phyloP scores from a whole-genome alignment of 2,329 filamentous ascomycete species.

The Geoglossum cookeanum region DNA sequence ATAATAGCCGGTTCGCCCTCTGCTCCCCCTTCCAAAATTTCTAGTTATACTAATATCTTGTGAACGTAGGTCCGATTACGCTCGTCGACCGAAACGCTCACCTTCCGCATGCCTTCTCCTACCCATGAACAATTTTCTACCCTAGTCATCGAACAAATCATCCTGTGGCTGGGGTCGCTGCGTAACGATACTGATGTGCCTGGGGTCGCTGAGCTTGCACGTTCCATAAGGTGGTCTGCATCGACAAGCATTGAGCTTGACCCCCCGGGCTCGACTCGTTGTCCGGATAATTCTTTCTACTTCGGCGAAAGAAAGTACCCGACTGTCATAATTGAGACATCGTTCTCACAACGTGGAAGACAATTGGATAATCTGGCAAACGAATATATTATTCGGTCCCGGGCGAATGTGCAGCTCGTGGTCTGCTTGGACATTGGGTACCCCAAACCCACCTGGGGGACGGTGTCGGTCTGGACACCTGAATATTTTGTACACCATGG shows the following conservation, averaged over 20 bases:
- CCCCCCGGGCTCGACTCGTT: not conserved
- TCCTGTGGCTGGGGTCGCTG: not conserved
- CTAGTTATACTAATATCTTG: not conserved
- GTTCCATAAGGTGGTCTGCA: not conserved
- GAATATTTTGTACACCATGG: not conserved
- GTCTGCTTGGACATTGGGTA: not conserved
- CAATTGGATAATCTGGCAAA: not conserved
- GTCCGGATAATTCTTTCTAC: not conserved
- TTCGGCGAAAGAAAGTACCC: not conserved
- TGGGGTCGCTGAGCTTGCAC: not conserved
- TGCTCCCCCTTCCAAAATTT: no score
- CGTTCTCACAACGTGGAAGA: not conserved
- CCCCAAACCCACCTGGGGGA: not conserved
- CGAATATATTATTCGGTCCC: not conserved
- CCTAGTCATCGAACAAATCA: not conserved
- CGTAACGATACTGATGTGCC: not conserved
- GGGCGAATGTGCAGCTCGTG: not conserved
- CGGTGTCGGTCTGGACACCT: not conserved
- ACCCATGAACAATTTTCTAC: not conserved
- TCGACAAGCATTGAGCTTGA: not conserved
- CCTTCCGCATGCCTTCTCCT: not conserved
- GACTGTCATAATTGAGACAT: not conserved
- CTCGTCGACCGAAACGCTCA: not conserved
- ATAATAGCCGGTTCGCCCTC: constrained; percentile 9
- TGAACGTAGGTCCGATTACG: not conserved